Evolutionary conservation across 106 monocot species (phyloP).

Genomic region (Vanilla planifolia): DNA sequence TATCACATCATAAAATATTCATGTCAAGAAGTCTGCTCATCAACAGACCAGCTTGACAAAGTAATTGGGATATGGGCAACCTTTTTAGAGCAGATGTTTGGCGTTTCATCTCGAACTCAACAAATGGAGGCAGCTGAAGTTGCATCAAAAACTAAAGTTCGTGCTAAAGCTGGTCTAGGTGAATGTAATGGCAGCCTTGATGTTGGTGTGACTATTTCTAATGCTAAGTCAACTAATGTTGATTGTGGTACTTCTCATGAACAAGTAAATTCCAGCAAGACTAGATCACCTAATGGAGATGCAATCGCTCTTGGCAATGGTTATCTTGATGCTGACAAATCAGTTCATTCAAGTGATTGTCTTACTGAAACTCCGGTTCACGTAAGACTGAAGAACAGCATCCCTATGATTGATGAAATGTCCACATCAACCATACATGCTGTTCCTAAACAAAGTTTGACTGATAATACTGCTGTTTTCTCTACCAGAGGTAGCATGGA

Average conservation of each 20-base stretch:
- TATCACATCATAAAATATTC: constrained; percentile 76
- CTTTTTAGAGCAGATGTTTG: constrained; percentile 77
- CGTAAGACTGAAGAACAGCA: constrained; percentile 34
- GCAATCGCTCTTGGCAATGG: constrained; percentile 40
- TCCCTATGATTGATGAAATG: constrained; percentile 35
- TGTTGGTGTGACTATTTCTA: constrained; percentile 23
- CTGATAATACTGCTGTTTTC: constrained; percentile 22
- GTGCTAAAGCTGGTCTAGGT: constrained; percentile 22
- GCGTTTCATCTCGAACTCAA: constrained; percentile 42
- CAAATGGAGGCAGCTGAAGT: constrained; percentile 65
- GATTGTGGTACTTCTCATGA: constrained; percentile 35
- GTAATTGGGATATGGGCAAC: constrained; percentile 73
- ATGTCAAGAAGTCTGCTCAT: constrained; percentile 69
- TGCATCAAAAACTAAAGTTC: constrained; percentile 41
- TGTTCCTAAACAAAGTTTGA: constrained; percentile 23
- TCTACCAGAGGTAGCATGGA: constrained; percentile 25
- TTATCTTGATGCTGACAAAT: constrained; percentile 41
- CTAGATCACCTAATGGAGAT: constrained; percentile 50
- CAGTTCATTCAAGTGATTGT: constrained; percentile 27
- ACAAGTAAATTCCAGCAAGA: constrained; percentile 33
- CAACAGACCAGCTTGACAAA: constrained; percentile 66
- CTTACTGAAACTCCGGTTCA: constrained; percentile 22
- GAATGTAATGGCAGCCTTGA: constrained; percentile 36
- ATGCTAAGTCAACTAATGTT: constrained; percentile 38
- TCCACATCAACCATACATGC: constrained; percentile 34